phyloP scores from a whole-genome alignment of 352 stramenopile species.

The Phytopythium aichiense region DNA sequence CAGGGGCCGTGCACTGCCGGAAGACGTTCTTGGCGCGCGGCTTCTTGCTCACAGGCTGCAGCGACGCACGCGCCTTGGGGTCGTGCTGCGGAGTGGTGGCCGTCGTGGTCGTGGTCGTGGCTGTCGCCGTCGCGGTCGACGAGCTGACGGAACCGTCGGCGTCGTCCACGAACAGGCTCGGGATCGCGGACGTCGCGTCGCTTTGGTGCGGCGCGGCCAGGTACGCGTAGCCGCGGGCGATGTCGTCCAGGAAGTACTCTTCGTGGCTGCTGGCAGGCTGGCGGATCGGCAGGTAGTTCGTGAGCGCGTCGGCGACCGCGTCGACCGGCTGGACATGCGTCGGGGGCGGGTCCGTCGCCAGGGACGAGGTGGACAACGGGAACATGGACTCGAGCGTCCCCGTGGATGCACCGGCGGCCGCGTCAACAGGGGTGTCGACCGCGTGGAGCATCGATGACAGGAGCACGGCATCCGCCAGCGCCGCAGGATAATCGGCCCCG shows the following conservation, averaged over 20 bases:
- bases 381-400: background rate
- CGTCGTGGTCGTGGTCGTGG: constrained; percentile 8
- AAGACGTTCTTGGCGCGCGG: constrained; percentile 71
- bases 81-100: constrained; percentile 17
- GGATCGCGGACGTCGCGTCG: constrained; percentile 9
- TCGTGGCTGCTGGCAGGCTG: constrained; percentile 3
- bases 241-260: constrained; percentile 9
- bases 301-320: constrained; percentile 27
- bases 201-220: background rate
- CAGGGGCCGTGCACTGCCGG: constrained; percentile 47
- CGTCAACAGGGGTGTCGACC: constrained; percentile 12
- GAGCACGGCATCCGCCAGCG: constrained; percentile 37
- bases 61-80: constrained; percentile 9
- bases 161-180: constrained; percentile 25
- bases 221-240: background rate
- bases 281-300: constrained; percentile 28
- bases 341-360: background rate
- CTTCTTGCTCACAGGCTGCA: constrained; percentile 49
- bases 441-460: constrained; percentile 49
- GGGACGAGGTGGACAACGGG: background rate
- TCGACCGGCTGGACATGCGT: constrained; percentile 24
- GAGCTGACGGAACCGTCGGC: constrained; percentile 19
- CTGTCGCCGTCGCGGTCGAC: constrained; percentile 12
- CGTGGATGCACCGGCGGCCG: background rate
- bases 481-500: constrained; percentile 6